Conservation (phyloP, 1,284 basidiomycete genomes). For the Leccinum variabile region DNA sequence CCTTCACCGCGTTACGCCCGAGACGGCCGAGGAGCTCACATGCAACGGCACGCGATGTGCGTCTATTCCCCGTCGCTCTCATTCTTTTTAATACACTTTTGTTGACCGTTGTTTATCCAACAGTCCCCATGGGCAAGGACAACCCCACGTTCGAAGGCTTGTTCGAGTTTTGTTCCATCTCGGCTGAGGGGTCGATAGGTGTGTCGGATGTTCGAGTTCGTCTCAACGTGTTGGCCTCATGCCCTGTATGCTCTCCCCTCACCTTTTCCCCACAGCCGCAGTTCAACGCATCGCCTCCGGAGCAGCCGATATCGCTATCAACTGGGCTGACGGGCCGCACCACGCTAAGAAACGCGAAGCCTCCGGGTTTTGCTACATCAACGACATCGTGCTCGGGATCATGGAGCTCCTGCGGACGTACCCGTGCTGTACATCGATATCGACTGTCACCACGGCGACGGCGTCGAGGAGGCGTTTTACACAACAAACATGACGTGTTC, state of each 20-base stretch:
- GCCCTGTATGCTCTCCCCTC: neutral
- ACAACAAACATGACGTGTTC: slow-evolving; percentile 96
- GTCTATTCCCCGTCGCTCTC: neutral
- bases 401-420: slow-evolving; percentile 82
- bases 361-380: slow-evolving; percentile 96
- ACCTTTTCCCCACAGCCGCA: slow-evolving; percentile 52
- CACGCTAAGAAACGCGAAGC: slow-evolving; percentile 98
- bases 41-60: slow-evolving; percentile 79
- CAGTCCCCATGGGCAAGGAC: slow-evolving; percentile 92
- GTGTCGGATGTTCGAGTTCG: slow-evolving; percentile 21
- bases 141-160: slow-evolving; percentile 96
- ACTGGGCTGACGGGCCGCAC: slow-evolving; percentile 97
- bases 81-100: neutral
- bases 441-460: slow-evolving; percentile 98
- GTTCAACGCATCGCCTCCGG: slow-evolving; percentile 83
- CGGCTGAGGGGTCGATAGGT: slow-evolving; percentile 91
- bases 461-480: slow-evolving; percentile 99
- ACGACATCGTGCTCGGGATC: slow-evolving; percentile 92
- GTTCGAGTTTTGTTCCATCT: slow-evolving; percentile 97
- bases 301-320: slow-evolving; percentile 89
- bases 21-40: slow-evolving; percentile 83
- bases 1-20: slow-evolving; percentile 83
- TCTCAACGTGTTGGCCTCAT: neutral
- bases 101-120: slow-evolving; percentile 7
- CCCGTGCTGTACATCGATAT: slow-evolving; percentile 96